Conservation (phyloP, 129 eudicot species). For the Chrysanthemum seticuspe region DNA sequence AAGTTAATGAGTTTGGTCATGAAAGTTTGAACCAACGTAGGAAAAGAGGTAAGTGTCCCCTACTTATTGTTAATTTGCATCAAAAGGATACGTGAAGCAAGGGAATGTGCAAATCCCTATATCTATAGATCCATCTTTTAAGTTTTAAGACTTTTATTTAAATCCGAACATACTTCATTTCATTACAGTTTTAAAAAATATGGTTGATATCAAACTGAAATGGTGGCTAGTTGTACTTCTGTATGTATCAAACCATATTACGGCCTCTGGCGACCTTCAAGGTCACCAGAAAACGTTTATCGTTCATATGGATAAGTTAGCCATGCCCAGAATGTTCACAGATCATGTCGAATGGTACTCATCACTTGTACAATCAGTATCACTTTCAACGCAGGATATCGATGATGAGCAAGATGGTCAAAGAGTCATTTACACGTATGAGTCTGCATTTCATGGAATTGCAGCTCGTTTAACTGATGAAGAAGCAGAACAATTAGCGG, state of each 20-base stretch:
- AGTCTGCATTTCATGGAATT: slow-evolving; percentile 61
- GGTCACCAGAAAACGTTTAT: slow-evolving; percentile 40
- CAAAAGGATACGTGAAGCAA: slow-evolving; percentile 18
- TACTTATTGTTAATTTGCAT: neutral
- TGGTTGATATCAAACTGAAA: slow-evolving; percentile 26
- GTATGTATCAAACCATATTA: slow-evolving; percentile 20
- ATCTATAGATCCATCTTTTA: neutral
- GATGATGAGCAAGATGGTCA: slow-evolving; percentile 18
- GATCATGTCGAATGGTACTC: slow-evolving; percentile 62
- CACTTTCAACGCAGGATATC: slow-evolving; percentile 11
- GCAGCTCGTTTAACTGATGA: slow-evolving; percentile 53
- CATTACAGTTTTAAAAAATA: neutral
- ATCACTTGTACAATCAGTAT: slow-evolving; percentile 47
- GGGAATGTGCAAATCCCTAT: slow-evolving; percentile 20
- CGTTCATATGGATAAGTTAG: slow-evolving; percentile 50
- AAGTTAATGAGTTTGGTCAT: slow-evolving; percentile 2
- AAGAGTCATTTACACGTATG: slow-evolving; percentile 53
- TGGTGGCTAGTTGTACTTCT: slow-evolving; percentile 13
- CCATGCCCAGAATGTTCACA: slow-evolving; percentile 45
- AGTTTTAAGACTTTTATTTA: neutral
- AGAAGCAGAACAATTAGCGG: slow-evolving; percentile 36
- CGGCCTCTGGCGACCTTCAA: neutral
- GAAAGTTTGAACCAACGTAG: slow-evolving; percentile 2
- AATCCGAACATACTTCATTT: neutral
- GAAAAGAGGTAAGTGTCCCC: slow-evolving; percentile 13